Base-by-base conservation (phyloP, 1,139 yeast genomes). In the Hemisphaericaspora subhashii region DNA sequence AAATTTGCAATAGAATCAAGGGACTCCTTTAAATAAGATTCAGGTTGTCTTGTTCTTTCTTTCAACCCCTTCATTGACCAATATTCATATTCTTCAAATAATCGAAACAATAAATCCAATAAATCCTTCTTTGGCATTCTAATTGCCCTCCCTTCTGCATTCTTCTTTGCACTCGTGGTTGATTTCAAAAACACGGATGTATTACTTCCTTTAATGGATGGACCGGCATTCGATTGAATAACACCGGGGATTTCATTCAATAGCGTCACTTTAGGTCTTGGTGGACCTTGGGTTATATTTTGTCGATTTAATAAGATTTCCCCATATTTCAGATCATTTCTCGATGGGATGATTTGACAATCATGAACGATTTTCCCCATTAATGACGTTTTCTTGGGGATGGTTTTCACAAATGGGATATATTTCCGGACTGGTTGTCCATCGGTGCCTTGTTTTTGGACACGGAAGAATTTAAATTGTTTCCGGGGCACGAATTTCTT, bases 21-120 rank as follows among this genome's bases (percentile, higher is more conserved):
- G 39, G 92, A 86, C 58, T 90, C 97, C 57, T 92, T 89, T 50
- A 92, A 71, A 59, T 87, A 94, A 3, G 86, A 83, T 59, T 94
- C 98, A 1, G 99, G 99, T 68, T 92, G 99, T 55, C 84, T 83
- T 2, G 98, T 89, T 52, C 96, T 78, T 60, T 92, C 98, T 58
- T 89, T 86, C 46, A 92, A 71, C 27, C 97, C 97, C 63, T 89
- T 89, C 74, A 92, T 74, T 9, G 95, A 83, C 98, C 98, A 92
- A 62, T 90, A 92, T 58, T 92, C 98, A 60, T 86, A 89, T 61
- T 90, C 95, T 59, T 89, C 97, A 62, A 92, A 92, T 51, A 92
- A 72, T 51, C 86, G 76, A 76, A 94, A 92, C 48, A 92, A 69
- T 51, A 87, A 67, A 62, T 90, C 97, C 73, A 92, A 77, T 42